Evolutionary conservation across 495 filamentous ascomycete genomes (phyloP).

Genomic region (Aspergillus avenaceus): DNA sequence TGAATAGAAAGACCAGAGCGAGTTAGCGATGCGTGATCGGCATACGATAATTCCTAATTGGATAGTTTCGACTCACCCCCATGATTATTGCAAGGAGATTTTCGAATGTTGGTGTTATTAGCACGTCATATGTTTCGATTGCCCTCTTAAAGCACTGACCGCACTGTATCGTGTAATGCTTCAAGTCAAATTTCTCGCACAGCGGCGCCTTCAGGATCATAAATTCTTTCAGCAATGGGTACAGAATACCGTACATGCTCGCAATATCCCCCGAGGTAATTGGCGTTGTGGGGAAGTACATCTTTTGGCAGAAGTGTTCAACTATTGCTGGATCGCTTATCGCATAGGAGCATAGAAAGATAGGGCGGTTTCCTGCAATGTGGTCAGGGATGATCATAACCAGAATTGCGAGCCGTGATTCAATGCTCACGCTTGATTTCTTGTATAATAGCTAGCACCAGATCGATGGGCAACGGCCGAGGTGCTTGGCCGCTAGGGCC

Average conservation of each 20-base stretch:
- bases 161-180: conserved; percentile 4
- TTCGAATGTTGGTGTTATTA: conserved; percentile 19
- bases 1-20: too few relatives aligned
- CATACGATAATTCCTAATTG: too few relatives aligned
- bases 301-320: conserved; percentile 17
- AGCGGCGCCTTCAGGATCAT: conserved; percentile 5
- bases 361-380: background rate
- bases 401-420: too few relatives aligned
- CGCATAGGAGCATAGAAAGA: conserved; percentile 15
- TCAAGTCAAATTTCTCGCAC: conserved; percentile 14
- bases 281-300: conserved; percentile 20
- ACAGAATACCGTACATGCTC: conserved; percentile 19
- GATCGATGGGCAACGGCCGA: background rate
- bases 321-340: conserved; percentile 15
- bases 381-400: too few relatives aligned
- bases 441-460: background rate
- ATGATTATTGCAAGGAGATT: conserved; percentile 19
- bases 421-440: background rate
- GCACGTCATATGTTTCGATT: conserved; percentile 17
- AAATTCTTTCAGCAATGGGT: conserved; percentile 17
- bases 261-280: conserved; percentile 14
- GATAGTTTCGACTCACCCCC: conserved; percentile 11
- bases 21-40: too few relatives aligned
- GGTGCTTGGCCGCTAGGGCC: background rate
- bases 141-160: conserved; percentile 14